phyloP scores from a whole-genome alignment of 352 stramenopile species.

The Globisporangium nunn region DNA sequence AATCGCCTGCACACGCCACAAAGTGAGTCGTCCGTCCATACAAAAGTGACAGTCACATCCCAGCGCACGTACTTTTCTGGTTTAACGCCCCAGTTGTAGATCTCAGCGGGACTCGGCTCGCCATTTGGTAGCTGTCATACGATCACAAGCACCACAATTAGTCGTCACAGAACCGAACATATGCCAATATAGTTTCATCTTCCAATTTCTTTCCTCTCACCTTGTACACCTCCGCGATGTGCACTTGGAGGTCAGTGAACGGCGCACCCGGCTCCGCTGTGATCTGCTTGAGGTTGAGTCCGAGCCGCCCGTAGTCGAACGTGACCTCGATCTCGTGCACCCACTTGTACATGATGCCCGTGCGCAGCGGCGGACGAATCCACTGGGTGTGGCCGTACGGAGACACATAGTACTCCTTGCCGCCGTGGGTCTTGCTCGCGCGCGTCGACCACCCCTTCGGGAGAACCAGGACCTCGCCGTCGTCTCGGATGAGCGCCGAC shows the following conservation, averaged over 20 bases:
- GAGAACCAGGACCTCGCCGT: conserved; percentile 65
- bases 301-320: conserved; percentile 68
- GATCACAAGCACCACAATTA: not conserved
- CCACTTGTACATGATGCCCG: conserved; percentile 57
- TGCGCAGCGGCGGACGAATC: conserved; percentile 72
- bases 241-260: conserved; percentile 72
- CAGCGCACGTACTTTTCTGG: conserved; percentile 51
- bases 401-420: conserved; percentile 84
- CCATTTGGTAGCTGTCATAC: conserved; percentile 48
- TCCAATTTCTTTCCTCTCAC: conserved; percentile 10
- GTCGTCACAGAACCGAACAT: not conserved
- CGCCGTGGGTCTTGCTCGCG: conserved; percentile 74
- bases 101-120: conserved; percentile 77
- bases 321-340: conserved; percentile 79
- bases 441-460: conserved; percentile 77
- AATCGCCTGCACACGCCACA: conserved; percentile 29
- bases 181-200: not conserved
- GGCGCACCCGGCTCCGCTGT: conserved; percentile 52
- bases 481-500: conserved; percentile 49
- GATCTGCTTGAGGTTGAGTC: conserved; percentile 83
- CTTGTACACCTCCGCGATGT: conserved; percentile 84
- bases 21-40: not conserved
- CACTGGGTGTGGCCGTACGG: conserved; percentile 80
- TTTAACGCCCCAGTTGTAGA: conserved; percentile 89
- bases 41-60: not conserved